Conservation (phyloP, 352 stramenopile species). For the Phytophthora uliginosa region DNA sequence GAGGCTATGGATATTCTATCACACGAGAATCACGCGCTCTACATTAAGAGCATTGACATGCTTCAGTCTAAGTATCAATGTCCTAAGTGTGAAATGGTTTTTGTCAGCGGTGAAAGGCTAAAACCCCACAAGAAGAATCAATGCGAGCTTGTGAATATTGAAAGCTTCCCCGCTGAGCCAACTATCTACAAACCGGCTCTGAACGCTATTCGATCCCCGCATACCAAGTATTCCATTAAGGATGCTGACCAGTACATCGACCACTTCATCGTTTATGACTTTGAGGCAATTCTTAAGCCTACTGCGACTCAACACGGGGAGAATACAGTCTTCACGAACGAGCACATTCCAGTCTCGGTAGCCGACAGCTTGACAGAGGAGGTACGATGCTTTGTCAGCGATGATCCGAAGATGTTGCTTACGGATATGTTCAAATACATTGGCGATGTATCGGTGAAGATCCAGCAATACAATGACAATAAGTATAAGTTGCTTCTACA, state of each 20-base stretch:
- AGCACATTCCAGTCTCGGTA: slow-evolving; percentile 4
- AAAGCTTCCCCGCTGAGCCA: too few relatives aligned
- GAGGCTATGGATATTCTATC: slow-evolving; percentile 10
- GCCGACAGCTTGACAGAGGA: slow-evolving; percentile 9
- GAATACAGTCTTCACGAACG: neutral
- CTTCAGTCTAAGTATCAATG: slow-evolving; percentile 17
- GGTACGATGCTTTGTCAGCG: slow-evolving; percentile 1
- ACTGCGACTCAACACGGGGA: neutral
- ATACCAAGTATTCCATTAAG: slow-evolving; percentile 24
- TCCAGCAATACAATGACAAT: slow-evolving; percentile 1
- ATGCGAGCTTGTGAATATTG: too few relatives aligned
- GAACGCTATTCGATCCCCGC: slow-evolving; percentile 14
- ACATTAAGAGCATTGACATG: slow-evolving; percentile 2
- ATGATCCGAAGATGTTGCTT: slow-evolving; percentile 5
- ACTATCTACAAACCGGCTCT: neutral
- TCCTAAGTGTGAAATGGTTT: slow-evolving; percentile 6
- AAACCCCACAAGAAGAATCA: neutral
- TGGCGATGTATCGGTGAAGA: neutral
- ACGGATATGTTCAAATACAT: slow-evolving; percentile 11
- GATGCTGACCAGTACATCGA: slow-evolving; percentile 10
- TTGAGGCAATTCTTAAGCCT: slow-evolving; percentile 6
- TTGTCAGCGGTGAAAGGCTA: slow-evolving; percentile 8
- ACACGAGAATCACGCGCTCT: neutral
- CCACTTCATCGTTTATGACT: slow-evolving; percentile 21
- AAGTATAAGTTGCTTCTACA: slow-evolving; percentile 6